Evolutionary conservation across 2,329 filamentous ascomycete genomes (phyloP), one percentile per base, ranked within the genome.

Genomic region (Fusarium virguliforme): DNA sequence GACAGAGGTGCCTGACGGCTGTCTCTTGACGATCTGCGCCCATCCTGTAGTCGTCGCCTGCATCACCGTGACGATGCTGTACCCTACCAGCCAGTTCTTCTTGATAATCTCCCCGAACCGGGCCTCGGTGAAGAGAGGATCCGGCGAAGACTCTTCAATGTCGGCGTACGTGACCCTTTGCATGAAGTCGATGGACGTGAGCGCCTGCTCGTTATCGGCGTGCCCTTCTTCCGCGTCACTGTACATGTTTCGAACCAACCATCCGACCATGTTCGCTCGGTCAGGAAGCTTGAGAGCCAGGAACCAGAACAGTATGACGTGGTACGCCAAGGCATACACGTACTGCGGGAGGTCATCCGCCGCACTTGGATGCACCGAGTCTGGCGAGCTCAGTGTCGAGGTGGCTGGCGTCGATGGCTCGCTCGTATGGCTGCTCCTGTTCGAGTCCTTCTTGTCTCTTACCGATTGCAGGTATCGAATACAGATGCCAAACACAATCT

Each of bases 241-340:
- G 74, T 95, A 95, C 9, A 99, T 86, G 70, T 94, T 94, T 76
- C 92, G 94, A 10, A 93, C 92, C 70, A 99, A 97, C 93, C 94
- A 97, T 30, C 90, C 90, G 57, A 98, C 94, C 72, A 97, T 91
- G 67, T 90, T 93, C 35, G 91, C 89, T 56, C 96, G 91, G 78
- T 98, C 94, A 38, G 91, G 89, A 57, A 97, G 87, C 76, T 94
- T 95, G 74, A 99, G 81, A 1, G 94, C 93, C 73, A 99, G 86
- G 79, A 98, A 99, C 96, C 96, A 99, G 78, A 97, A 98, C 2
- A 94, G 92, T 72, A 99, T 95, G 74, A 97, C 94, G 79, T 98
- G 95, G 78, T 97, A 97, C 8, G 95, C 95, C 58, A 98, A 85
- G 2, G 94, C 93, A 79, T 97, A 96, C 28, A 99, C 94, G 79